Base-by-base conservation (phyloP, 345 rosid species). In the Pistacia atlantica region DNA sequence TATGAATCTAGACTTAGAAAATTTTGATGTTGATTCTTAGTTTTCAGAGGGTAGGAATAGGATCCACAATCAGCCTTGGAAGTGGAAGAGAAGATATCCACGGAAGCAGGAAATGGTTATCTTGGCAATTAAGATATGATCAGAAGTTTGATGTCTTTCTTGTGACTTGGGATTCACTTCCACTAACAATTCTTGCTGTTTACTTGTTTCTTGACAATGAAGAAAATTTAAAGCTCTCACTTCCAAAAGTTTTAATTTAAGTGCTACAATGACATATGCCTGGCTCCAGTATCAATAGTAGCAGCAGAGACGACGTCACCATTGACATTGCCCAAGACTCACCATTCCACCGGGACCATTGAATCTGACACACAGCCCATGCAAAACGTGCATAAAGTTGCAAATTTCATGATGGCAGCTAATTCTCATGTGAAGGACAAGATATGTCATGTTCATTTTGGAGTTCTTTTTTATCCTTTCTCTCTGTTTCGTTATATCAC, bases 361-460 rank as follows among this genome's bases (percentile, higher is more conserved):
- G 74, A 71, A 71, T 71, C 17, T 56, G 65, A 70, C 73, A 70
- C 56, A 8, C 12, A 9, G 55, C 57, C 11, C 67, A 13, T 55
- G 16, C 45, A 42, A 38, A 69, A 52, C 33, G 48, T 69, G 63
- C 69, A 22, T 42, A 56, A 48, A 63, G 74, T 68, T 37, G 65
- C 37, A 38, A 38, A 51, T 28, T 33, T 5, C 67, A 73, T 73
- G 8, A 46, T 73, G 67, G 57, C 67, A 48, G 45, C 45, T 28
- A 3, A 14, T 73, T 46, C 20, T 25, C 25, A 25, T 25, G 25
- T 25, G 25, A 25, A 25, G 25, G 25, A 25, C 25, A 62, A 14
- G 66, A 62, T 6, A 28, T 62, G 4, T 62, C 66, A 11, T 11
- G 38, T 25, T 25, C 25, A 16, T 69, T 12, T 69, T 12, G 63